phyloP scores from a whole-genome alignment of 2,329 filamentous ascomycete species.

The Ophiostoma ips region DNA sequence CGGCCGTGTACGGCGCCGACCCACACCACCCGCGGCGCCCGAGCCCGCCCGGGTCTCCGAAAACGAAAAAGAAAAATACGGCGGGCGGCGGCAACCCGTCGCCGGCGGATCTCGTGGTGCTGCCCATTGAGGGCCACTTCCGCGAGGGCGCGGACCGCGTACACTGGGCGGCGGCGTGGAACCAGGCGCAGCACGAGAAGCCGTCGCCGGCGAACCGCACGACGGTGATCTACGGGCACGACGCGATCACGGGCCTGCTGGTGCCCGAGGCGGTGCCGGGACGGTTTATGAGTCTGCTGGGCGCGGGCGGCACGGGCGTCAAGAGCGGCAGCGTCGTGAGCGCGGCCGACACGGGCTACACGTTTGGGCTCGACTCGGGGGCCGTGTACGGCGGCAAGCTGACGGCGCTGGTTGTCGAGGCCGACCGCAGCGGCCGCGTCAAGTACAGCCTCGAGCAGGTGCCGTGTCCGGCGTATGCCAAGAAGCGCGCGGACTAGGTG shows the following conservation, averaged over 20 bases:
- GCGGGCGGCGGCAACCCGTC: conserved; percentile 6
- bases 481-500: conserved; percentile 3
- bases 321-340: conserved; percentile 9
- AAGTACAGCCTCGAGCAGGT: conserved; percentile 28
- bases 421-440: conserved; percentile 19
- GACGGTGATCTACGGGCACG: conserved; percentile 79
- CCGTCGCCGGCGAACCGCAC: conserved; percentile 24
- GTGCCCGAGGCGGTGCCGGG: conserved; percentile 6
- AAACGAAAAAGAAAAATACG: not conserved
- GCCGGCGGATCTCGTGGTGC: conserved; percentile 12
- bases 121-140: conserved; percentile 27
- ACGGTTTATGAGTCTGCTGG: conserved; percentile 1
- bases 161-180: conserved; percentile 55
- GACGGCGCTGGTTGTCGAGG: conserved; percentile 63
- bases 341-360: conserved; percentile 38
- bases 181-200: conserved; percentile 30
- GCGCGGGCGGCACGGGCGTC: not conserved
- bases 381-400: conserved; percentile 66
- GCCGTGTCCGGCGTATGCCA: conserved; percentile 20
- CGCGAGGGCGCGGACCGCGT: conserved; percentile 29
- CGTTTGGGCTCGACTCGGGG: conserved; percentile 72
- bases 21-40: conserved; percentile 7
- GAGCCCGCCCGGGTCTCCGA: not conserved
- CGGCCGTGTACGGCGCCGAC: conserved; percentile 9
- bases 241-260: conserved; percentile 57